Percentiles rank a stretch among this genome's conserved stretches.
Conservation (phyloP, 176 grass and related monocot genomes). For the Paspalum vaginatum region DNA sequence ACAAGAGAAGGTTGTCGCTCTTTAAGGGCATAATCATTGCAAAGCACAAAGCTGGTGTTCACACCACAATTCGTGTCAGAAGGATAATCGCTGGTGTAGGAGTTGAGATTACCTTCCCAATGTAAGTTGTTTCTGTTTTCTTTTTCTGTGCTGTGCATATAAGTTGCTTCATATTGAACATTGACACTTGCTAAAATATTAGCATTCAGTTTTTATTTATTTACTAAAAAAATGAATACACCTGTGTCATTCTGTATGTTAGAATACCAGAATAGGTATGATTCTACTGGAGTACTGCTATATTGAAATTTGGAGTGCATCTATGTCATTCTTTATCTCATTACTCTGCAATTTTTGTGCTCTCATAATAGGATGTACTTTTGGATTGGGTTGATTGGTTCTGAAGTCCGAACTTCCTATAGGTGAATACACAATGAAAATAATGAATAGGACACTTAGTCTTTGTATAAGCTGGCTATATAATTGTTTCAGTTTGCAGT, state of each 20-base stretch:
- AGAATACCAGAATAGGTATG: background rate
- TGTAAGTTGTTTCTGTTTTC: constrained; percentile 65
- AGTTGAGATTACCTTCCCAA: constrained; percentile 96
- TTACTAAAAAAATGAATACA: constrained; percentile 6
- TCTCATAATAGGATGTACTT: background rate
- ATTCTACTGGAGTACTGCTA: background rate
- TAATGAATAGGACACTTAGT: background rate
- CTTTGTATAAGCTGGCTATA: constrained; percentile 8
- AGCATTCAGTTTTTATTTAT: background rate
- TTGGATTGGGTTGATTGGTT: background rate
- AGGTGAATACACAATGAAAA: background rate
- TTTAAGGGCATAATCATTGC: constrained; percentile 98
- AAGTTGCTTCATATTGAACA: constrained; percentile 3
- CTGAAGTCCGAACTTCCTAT: background rate
- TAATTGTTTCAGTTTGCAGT: background rate
- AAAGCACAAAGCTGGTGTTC: constrained; percentile 85
- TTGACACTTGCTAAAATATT: constrained; percentile 14
- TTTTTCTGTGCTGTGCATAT: constrained; percentile 22
- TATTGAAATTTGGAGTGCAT: background rate
- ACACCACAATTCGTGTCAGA: constrained; percentile 93
- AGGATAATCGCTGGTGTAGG: constrained; percentile 94
- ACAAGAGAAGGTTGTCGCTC: constrained; percentile 86
- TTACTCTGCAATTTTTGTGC: constrained; percentile 8
- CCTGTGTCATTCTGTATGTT: constrained; percentile 1
- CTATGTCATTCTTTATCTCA: background rate